Evolutionary conservation across 1,139 yeast genomes (phyloP).

Genomic region (Debaryomyces udenii): DNA sequence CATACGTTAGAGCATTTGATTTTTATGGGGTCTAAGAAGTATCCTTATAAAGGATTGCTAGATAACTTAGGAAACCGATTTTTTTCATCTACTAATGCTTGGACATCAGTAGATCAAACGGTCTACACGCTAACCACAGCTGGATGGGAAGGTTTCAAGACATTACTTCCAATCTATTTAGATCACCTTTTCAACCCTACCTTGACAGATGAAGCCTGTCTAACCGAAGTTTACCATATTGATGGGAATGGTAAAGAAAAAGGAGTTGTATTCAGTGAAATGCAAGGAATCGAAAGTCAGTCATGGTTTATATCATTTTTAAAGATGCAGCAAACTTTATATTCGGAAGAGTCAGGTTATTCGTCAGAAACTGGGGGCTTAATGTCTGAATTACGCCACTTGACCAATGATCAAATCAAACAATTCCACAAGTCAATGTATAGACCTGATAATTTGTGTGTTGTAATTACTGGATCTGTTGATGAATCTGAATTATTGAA

Average conservation of each 20-base stretch:
- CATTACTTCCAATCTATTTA: slow-evolving; percentile 81
- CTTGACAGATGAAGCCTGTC: slow-evolving; percentile 83
- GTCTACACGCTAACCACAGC: slow-evolving; percentile 91
- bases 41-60: slow-evolving; percentile 88
- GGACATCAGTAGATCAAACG: slow-evolving; percentile 97
- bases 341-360: slow-evolving; percentile 69
- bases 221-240: slow-evolving; percentile 93
- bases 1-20: slow-evolving; percentile 94
- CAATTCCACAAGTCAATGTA: slow-evolving; percentile 73
- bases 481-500: slow-evolving; percentile 68
- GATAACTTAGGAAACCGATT: slow-evolving; percentile 86
- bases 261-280: slow-evolving; percentile 96
- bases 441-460: slow-evolving; percentile 81
- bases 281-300: slow-evolving; percentile 90
- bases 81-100: slow-evolving; percentile 90
- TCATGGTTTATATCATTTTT: slow-evolving; percentile 73
- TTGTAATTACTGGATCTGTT: slow-evolving; percentile 83
- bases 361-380: slow-evolving; percentile 95
- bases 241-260: slow-evolving; percentile 91
- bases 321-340: slow-evolving; percentile 64
- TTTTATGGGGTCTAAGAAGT: slow-evolving; percentile 90
- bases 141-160: slow-evolving; percentile 94
- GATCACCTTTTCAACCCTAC: slow-evolving; percentile 89
- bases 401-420: slow-evolving; percentile 74
- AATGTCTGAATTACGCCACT: slow-evolving; percentile 69